These are phyloP conservation scores for Scheffersomyces amazonensis DNA, from an alignment of 805 yeast genomes.

Conservation along the genomic window DNA sequence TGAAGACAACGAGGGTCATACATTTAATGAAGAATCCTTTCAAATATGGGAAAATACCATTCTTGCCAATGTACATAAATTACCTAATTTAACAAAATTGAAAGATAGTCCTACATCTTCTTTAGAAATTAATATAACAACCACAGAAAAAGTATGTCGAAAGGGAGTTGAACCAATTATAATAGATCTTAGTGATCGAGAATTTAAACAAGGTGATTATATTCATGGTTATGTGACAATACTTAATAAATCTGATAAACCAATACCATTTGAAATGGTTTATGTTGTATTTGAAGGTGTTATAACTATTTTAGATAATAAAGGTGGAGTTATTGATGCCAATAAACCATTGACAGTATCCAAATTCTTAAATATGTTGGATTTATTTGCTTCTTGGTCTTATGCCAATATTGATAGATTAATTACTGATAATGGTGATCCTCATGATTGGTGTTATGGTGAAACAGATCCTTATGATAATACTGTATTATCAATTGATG, in stretches of 20 bases:
- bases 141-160: conserved; percentile 38
- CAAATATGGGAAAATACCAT: conserved; percentile 40
- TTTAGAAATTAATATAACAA: conserved; percentile 30
- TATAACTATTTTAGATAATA: conserved; percentile 23
- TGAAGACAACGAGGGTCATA: conserved; percentile 2
- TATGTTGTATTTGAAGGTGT: conserved; percentile 42
- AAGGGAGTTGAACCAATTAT: conserved; percentile 34
- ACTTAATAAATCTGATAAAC: conserved; percentile 23
- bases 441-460: conserved; percentile 45
- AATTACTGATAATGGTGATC: conserved; percentile 37
- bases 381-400: conserved; percentile 43
- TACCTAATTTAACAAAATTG: conserved; percentile 28
- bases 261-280: conserved; percentile 42
- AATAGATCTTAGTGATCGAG: conserved; percentile 29
- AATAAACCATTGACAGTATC: conserved; percentile 24
- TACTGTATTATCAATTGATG: conserved; percentile 32
- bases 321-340: conserved; percentile 21
- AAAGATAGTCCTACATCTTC: conserved; percentile 28
- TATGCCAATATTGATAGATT: conserved; percentile 41
- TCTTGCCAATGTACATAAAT: conserved; percentile 39
- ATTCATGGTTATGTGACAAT: conserved; percentile 43
- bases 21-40: conserved; percentile 22
- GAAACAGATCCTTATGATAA: conserved; percentile 42
- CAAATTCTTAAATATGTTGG: conserved; percentile 42
- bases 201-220: conserved; percentile 40